Conservation (phyloP, 495 filamentous ascomycete genomes). For the Trypethelium eluteriae region DNA sequence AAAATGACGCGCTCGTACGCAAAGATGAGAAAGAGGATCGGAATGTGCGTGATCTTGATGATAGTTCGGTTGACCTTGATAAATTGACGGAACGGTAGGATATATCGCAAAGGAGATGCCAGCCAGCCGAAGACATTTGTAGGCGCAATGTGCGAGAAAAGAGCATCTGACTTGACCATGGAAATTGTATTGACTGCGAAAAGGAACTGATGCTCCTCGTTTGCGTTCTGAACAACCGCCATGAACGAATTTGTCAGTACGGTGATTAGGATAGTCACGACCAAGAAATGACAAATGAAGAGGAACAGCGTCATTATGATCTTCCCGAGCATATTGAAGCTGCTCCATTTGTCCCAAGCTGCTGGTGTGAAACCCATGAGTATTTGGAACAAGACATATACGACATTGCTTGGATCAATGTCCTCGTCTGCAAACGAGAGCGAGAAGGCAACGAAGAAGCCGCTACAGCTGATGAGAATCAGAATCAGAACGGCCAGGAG, state of each 20-base stretch:
- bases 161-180: conserved; percentile 89
- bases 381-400: conserved; percentile 85
- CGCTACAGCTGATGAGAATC: conserved; percentile 77
- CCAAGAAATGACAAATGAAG: conserved; percentile 87
- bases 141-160: conserved; percentile 87
- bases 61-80: conserved; percentile 73
- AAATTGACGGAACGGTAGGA: conserved; percentile 69
- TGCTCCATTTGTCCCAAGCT: conserved; percentile 64
- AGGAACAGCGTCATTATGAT: conserved; percentile 69
- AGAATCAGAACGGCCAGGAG: conserved; percentile 74
- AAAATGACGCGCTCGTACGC: conserved; percentile 76
- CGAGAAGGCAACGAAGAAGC: conserved; percentile 90
- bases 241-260: conserved; percentile 92
- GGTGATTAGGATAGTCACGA: conserved; percentile 88
- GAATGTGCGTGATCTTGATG: conserved; percentile 85
- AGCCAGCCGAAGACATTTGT: conserved; percentile 84
- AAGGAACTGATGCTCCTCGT: conserved; percentile 87
- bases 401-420: conserved; percentile 58
- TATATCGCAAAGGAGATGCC: conserved; percentile 67
- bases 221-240: conserved; percentile 83
- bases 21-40: conserved; percentile 75
- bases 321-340: conserved; percentile 71
- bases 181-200: conserved; percentile 93
- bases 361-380: conserved; percentile 80
- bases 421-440: conserved; percentile 62